Percentiles rank a stretch among this genome's conserved stretches.
phyloP scores from a whole-genome alignment of 495 filamentous ascomycete species.

The Cenococcum geophilum region DNA sequence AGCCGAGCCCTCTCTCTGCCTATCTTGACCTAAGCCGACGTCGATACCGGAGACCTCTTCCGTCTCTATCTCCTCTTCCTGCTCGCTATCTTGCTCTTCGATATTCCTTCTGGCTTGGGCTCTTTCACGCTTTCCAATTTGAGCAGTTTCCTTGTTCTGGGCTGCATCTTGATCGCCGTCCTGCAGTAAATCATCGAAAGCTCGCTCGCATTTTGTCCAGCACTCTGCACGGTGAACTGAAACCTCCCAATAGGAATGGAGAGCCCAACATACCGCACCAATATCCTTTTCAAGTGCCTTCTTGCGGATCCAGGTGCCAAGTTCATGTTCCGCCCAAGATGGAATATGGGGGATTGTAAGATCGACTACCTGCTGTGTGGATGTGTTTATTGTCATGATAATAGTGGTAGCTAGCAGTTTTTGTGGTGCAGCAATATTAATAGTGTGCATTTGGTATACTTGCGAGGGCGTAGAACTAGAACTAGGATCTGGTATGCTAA shows the following conservation, averaged over 20 bases:
- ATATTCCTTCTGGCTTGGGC: neutral
- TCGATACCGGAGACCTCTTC: conserved; percentile 41
- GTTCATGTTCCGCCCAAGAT: conserved; percentile 37
- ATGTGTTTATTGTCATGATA: conserved; percentile 25
- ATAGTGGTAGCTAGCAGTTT: conserved; percentile 27
- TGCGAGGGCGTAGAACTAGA: neutral
- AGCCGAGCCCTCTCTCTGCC: conserved; percentile 28
- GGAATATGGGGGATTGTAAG: conserved; percentile 34
- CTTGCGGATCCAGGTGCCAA: conserved; percentile 25
- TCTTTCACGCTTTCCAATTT: conserved; percentile 9
- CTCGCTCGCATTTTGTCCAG: conserved; percentile 30
- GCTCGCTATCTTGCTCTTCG: conserved; percentile 10
- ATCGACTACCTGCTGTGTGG: conserved; percentile 7
- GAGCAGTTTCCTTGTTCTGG: conserved; percentile 18
- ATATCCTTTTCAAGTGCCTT: conserved; percentile 30
- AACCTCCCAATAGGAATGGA: conserved; percentile 33
- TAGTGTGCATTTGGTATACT: conserved; percentile 25
- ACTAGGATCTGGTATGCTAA: conserved; percentile 30
- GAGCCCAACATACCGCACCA: conserved; percentile 26
- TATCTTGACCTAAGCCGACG: conserved; percentile 33
- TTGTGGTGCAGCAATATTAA: conserved; percentile 26
- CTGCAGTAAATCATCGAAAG: conserved; percentile 18
- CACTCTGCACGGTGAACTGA: conserved; percentile 28
- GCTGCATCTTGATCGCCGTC: conserved; percentile 23
- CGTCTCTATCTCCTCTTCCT: conserved; percentile 8